A percentile compares a stretch with the other conserved stretches of the same genome.
Evolutionary conservation across 2,329 filamentous ascomycete genomes (phyloP).

Genomic region (Fusarium sambucinum): DNA sequence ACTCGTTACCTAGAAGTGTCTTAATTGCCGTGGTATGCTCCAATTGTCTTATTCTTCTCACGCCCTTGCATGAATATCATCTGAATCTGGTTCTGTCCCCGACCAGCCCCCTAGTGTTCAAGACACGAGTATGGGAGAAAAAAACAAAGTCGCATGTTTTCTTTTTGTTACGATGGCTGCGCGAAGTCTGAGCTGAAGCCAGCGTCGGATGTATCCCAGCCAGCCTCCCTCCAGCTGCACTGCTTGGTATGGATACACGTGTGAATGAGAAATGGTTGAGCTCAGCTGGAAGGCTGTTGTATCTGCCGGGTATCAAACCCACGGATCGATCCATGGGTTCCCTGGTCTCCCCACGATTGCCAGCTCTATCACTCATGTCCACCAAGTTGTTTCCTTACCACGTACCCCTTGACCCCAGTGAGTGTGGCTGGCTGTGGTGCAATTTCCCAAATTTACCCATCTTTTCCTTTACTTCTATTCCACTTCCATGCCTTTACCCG

Average conservation of each 20-base stretch:
- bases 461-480: slow-evolving; percentile 43
- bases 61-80: slow-evolving; percentile 38
- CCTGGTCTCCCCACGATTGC: slow-evolving; percentile 42
- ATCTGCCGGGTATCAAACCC: slow-evolving; percentile 23
- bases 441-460: slow-evolving; percentile 41
- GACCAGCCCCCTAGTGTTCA: slow-evolving; percentile 35
- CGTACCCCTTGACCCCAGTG: slow-evolving; percentile 19
- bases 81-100: slow-evolving; percentile 40
- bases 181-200: slow-evolving; percentile 38
- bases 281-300: slow-evolving; percentile 12
- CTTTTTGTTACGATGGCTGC: slow-evolving; percentile 19
- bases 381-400: slow-evolving; percentile 23
- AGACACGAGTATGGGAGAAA: slow-evolving; percentile 29
- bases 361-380: slow-evolving; percentile 26
- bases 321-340: slow-evolving; percentile 34
- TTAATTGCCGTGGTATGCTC: slow-evolving; percentile 48
- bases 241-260: slow-evolving; percentile 13
- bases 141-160: slow-evolving; percentile 30
- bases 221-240: slow-evolving; percentile 13
- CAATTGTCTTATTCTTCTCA: slow-evolving; percentile 40
- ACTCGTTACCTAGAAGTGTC: slow-evolving; percentile 40
- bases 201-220: slow-evolving; percentile 28
- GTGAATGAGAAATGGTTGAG: slow-evolving; percentile 13
- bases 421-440: slow-evolving; percentile 42
- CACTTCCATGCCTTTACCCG: slow-evolving; percentile 39